Conservation (phyloP, 2,329 filamentous ascomycete species). For the Ramularia collo-cygni region DNA sequence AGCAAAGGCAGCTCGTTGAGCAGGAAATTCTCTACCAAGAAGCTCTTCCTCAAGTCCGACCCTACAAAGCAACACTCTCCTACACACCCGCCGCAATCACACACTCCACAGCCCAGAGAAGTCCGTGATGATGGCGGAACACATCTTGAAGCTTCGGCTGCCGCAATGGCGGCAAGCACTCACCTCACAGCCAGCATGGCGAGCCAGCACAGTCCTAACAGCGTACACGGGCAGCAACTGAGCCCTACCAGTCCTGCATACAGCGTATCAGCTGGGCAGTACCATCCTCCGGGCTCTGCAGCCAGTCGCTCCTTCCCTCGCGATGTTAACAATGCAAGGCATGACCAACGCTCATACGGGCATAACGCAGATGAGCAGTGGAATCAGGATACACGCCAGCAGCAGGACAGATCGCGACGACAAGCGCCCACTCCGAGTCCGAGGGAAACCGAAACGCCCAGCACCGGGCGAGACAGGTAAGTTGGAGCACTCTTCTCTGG, state of each 20-base stretch:
- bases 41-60: constrained; percentile 40
- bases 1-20: constrained; percentile 42
- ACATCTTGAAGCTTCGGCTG: constrained; percentile 44
- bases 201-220: constrained; percentile 36
- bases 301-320: constrained; percentile 27
- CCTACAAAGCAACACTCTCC: constrained; percentile 46
- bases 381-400: constrained; percentile 4
- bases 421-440: constrained; percentile 27
- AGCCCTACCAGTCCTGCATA: constrained; percentile 47
- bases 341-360: constrained; percentile 12
- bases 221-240: constrained; percentile 33
- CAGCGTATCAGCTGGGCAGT: constrained; percentile 20
- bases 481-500: no score
- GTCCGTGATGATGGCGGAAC: constrained; percentile 27
- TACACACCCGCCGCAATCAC: constrained; percentile 35
- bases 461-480: constrained; percentile 15
- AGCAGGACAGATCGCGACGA: constrained; percentile 22
- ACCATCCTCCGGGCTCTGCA: constrained; percentile 23
- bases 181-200: constrained; percentile 45
- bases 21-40: constrained; percentile 48
- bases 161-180: constrained; percentile 44
- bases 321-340: constrained; percentile 16
- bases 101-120: constrained; percentile 25
- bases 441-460: constrained; percentile 25
- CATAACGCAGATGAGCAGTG: constrained; percentile 11